These are phyloP conservation scores for Venustampulla echinocandica DNA, from an alignment of 495 filamentous ascomycete genomes.

Conservation along the genomic window DNA sequence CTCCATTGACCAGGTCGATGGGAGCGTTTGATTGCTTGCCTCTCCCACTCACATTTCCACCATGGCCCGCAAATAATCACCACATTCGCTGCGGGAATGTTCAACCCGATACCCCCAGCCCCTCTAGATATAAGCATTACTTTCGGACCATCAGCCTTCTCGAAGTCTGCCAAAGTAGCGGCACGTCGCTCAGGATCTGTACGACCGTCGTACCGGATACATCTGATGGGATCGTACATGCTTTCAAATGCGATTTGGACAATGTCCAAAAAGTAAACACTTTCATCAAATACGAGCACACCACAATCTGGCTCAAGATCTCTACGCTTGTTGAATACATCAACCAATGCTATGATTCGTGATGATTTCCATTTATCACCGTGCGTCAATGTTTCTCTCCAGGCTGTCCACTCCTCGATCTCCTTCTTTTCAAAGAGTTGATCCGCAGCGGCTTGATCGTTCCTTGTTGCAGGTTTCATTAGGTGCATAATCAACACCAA, in stretches of 20 bases:
- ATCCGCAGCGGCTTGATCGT: neutral
- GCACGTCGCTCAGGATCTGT: neutral
- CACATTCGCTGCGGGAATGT: neutral
- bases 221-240: neutral
- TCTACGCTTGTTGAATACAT: neutral
- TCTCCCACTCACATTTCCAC: neutral
- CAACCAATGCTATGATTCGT: neutral
- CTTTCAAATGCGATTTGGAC: neutral
- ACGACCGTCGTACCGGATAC: neutral
- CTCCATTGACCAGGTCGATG: neutral
- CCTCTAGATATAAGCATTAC: neutral
- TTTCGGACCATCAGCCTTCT: neutral
- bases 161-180: neutral
- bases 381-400: neutral
- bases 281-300: conserved; percentile 1
- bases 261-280: conserved; percentile 3
- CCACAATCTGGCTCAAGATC: neutral
- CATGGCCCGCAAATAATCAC: neutral
- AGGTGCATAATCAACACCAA: neutral
- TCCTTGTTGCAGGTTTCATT: no score
- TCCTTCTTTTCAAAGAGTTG: neutral
- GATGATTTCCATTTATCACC: neutral
- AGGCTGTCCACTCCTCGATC: neutral
- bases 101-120: neutral
- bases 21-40: neutral